Evolutionary conservation across 2,329 filamentous ascomycete species (phyloP), one percentile per base, ranked within the genome.

Genomic region (Xylariales sp.): DNA sequence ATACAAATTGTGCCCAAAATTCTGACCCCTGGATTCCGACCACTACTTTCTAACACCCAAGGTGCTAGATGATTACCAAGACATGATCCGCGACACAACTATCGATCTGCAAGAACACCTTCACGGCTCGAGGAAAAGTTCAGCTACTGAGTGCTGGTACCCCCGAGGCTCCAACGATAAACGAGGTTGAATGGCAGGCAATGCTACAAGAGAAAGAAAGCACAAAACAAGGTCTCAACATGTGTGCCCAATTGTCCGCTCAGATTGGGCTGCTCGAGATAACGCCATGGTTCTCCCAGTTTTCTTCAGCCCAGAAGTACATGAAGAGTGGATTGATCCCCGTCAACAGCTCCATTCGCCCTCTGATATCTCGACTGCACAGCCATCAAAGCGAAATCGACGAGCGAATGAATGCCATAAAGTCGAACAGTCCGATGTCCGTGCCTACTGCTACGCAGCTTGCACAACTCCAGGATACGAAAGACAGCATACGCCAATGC

Each of bases 161-260:
- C 31, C n/a, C 25, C 12, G 16, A 24, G n/a, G 24, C 22, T 28
- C 6, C 35, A 31, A 24, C 12, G 19, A 5, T 31, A 10, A 21
- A 25, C 33, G 29, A 32, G 11, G 11, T 25, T 27, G 41, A 46
- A 31, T 36, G 29, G 25, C 27, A 38, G 19, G 25, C 33, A 18
- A 34, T 46, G 16, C 16, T 36, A 33, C 41, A 46, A 18, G 44
- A 46, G 33, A 40, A 38, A 33, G 24, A 37, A n/a, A 46, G 44
- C 33, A 43, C 42, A 12, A 19, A 46, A 33, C 36, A 46, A 18
- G 31, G 44, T 32, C 38, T 46, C 21, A 14, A 31, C 11, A 40
- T 46, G 9, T 46, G 41, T 28, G 36, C 41, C 18, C 31, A 44
- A 25, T n/a, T 47, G 18, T 40, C 45, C 3, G 32, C 37, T 15